These are phyloP conservation scores for Sphenostylis stenocarpa DNA, from an alignment of 306 rosid species.

Conservation along the genomic window DNA sequence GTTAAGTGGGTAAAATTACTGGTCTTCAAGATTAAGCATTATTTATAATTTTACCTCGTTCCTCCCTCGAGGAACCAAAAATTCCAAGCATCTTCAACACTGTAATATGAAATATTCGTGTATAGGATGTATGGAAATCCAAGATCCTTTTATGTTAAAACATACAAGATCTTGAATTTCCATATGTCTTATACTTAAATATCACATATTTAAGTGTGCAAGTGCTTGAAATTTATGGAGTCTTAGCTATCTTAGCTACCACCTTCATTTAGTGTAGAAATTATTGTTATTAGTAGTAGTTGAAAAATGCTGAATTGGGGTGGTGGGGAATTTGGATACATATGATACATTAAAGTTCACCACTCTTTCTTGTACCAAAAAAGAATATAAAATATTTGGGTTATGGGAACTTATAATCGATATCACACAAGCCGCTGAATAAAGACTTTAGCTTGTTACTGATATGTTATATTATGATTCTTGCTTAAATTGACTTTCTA, in stretches of 20 bases:
- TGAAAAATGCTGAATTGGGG: neutral
- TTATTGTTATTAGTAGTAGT: neutral
- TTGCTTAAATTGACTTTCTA: neutral
- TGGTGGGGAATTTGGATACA: neutral
- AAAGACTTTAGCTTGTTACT: neutral
- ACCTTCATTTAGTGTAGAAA: neutral
- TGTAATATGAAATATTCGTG: conserved; percentile 15
- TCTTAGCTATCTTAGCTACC: neutral
- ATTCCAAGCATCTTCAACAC: neutral
- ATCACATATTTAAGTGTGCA: neutral
- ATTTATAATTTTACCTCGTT: conserved; percentile 6
- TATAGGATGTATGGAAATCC: conserved; percentile 24
- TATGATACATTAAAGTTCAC: neutral
- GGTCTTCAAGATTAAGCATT: conserved; percentile 21
- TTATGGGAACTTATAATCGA: neutral
- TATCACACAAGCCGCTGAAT: neutral
- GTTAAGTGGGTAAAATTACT: conserved; percentile 32
- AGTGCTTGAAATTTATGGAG: neutral
- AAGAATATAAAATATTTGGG: neutral
- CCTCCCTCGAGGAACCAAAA: neutral
- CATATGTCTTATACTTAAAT: neutral
- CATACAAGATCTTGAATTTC: conserved; percentile 30
- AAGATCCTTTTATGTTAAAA: neutral
- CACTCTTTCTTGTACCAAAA: neutral
- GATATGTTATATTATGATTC: neutral